Evolutionary conservation across 2,329 filamentous ascomycete genomes (phyloP), one percentile per base, ranked within the genome.

Genomic region (Pseudopithomyces maydicus): DNA sequence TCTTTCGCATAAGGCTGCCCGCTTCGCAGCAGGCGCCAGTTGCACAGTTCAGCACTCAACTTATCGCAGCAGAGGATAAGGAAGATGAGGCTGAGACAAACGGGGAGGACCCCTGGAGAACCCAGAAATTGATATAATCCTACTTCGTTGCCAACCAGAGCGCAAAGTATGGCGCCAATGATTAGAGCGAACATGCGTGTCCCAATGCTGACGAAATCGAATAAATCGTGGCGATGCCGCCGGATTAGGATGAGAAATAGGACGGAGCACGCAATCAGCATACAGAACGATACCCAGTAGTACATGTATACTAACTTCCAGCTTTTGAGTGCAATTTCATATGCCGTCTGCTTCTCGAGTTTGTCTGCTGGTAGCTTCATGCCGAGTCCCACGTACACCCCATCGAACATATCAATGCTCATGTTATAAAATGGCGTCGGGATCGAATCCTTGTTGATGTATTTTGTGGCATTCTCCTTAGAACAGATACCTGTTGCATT

Each of bases 211-310:
- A 74, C 71, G 55, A 68, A 74, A 60, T 79, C 77, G 64, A 75
- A 78, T 14, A 74, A 51, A 56, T 79, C 77, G 54, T 69, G 68
- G 45, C 72, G 74, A 62, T 76, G 70, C n/a, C 69, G 64, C 7
- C 75, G 71, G 59, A 78, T 77, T 12, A 79, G 67, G 59, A 77
- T 62, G 6, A 77, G 70, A 62, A 78, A 78, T 39, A 71, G 43
- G 50, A 78, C 71, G 17, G 73, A 63, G 52, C 71, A 72, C n/a
- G 70, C 42, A 12, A 77, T 64, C 26, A 78, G 69, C 23, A 73
- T 62, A 63, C 73, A 74, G 51, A 75, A 69, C 10, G 71, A 72
- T 17, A 65, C 62, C 67, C 77, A 75, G 61, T 72, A 72, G 66
- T 78, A 79, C 10, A 78, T 57, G 51, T 74, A 76, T 2, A 73